Percentiles rank a stretch among this genome's conserved stretches.
These are phyloP conservation scores for Daldinia loculata DNA, from an alignment of 495 filamentous ascomycete genomes.

Conservation along the genomic window DNA sequence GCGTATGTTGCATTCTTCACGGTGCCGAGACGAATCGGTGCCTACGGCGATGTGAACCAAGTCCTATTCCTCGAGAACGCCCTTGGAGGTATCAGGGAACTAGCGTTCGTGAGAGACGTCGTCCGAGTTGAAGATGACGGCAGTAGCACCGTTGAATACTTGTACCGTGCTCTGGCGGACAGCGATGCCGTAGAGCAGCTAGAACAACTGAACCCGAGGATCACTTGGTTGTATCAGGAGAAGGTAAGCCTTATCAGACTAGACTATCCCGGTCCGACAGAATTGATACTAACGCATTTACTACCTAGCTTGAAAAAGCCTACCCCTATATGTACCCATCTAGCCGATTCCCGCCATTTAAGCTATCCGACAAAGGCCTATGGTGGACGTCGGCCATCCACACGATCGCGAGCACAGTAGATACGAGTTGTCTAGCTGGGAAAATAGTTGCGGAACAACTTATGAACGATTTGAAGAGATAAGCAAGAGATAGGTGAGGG, in stretches of 20 bases:
- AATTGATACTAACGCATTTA: not conserved
- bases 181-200: slow-evolving; percentile 14
- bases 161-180: slow-evolving; percentile 41
- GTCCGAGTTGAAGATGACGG: slow-evolving; percentile 14
- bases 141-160: slow-evolving; percentile 18
- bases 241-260: slow-evolving; percentile 20
- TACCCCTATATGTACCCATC: slow-evolving; percentile 34
- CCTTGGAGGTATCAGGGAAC: slow-evolving; percentile 28
- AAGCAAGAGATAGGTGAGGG: not conserved
- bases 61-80: slow-evolving; percentile 31
- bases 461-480: slow-evolving; percentile 18
- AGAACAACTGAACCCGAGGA: slow-evolving; percentile 10
- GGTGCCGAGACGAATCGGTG: slow-evolving; percentile 11
- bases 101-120: slow-evolving; percentile 35
- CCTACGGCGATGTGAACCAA: slow-evolving; percentile 26
- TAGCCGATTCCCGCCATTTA: slow-evolving; percentile 30
- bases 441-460: slow-evolving; percentile 41
- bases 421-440: slow-evolving; percentile 43
- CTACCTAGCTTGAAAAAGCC: slow-evolving; percentile 41
- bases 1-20: slow-evolving; percentile 41
- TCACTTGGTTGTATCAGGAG: slow-evolving; percentile 39
- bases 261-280: too few species aligned
- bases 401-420: slow-evolving; percentile 30
- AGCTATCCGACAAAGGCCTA: slow-evolving; percentile 33
- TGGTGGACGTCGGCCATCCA: slow-evolving; percentile 46